A percentile compares a stretch with the other conserved stretches of the same genome.
Evolutionary conservation across 176 grass and related monocot species (phyloP).

Genomic region (Echinochloa phyllopogon): DNA sequence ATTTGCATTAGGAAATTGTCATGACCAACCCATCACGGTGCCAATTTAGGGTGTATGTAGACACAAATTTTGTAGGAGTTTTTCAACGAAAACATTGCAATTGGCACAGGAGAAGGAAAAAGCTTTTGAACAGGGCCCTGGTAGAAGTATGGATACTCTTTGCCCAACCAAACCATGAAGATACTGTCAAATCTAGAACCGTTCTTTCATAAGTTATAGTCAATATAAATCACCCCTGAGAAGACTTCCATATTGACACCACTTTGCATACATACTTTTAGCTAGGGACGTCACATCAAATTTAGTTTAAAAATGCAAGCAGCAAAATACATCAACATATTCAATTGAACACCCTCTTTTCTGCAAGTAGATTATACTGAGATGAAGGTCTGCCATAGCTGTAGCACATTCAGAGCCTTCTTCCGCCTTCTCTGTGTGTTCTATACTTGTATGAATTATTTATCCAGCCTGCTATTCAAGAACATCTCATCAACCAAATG

Average conservation of each 20-base stretch:
- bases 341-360: conserved; percentile 7
- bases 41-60: not conserved
- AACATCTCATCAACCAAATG: conserved; percentile 32
- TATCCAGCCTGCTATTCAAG: conserved; percentile 12
- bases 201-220: conserved; percentile 14
- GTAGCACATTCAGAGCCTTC: conserved; percentile 6
- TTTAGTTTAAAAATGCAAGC: conserved; percentile 31
- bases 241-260: not conserved
- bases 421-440: not conserved
- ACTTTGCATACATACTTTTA: not conserved
- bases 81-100: not conserved
- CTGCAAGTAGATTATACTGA: not conserved
- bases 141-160: not conserved
- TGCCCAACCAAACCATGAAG: not conserved
- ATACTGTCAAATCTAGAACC: not conserved
- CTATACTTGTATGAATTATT: not conserved
- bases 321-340: conserved; percentile 7
- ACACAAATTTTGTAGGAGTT: not conserved
- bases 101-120: not conserved
- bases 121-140: not conserved
- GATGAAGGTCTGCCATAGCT: not conserved
- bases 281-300: not conserved
- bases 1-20: not conserved
- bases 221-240: not conserved
- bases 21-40: not conserved